These are phyloP conservation scores for Sphaerostilbella broomeana DNA, from an alignment of 2,329 filamentous ascomycete genomes.

Conservation along the genomic window DNA sequence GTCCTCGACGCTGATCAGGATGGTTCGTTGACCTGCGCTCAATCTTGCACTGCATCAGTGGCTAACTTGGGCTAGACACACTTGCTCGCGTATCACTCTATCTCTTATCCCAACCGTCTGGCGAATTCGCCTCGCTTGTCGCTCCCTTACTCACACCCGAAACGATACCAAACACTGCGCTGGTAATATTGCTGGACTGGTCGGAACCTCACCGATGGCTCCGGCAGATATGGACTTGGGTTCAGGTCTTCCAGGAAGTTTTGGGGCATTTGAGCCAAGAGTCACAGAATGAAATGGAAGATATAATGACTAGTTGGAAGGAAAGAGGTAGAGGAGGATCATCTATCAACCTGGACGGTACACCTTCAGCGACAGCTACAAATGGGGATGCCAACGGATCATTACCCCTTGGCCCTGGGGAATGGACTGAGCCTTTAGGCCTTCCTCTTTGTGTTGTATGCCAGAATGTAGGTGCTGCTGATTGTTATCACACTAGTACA, in stretches of 20 bases:
- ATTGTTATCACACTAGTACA: conserved; percentile 2
- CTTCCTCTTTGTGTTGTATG: conserved; percentile 91
- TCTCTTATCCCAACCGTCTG: conserved; percentile 77
- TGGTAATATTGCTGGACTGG: conserved; percentile 94
- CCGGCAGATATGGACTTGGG: conserved; percentile 81
- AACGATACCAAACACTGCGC: conserved; percentile 76
- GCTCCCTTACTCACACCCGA: conserved; percentile 77
- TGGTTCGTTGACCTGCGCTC: conserved; percentile 46
- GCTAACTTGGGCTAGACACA: conserved; percentile 57
- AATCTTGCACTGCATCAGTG: neutral
- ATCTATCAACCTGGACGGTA: conserved; percentile 56
- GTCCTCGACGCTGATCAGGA: conserved; percentile 91
- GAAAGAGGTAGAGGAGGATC: conserved; percentile 64
- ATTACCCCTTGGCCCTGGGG: conserved; percentile 75
- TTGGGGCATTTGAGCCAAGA: conserved; percentile 67
- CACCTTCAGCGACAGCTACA: conserved; percentile 45
- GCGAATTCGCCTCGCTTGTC: conserved; percentile 74
- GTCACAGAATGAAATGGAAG: conserved; percentile 77
- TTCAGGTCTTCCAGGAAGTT: conserved; percentile 72
- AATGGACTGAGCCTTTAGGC: conserved; percentile 87
- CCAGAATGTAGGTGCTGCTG: conserved; percentile 63
- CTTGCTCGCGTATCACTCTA: conserved; percentile 85
- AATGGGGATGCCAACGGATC: conserved; percentile 58
- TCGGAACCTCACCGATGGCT: conserved; percentile 90
- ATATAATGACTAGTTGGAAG: conserved; percentile 73